Evolutionary conservation across 1,284 basidiomycete genomes (phyloP).

Genomic region (Microbotryum lychnidis-dioicae): DNA sequence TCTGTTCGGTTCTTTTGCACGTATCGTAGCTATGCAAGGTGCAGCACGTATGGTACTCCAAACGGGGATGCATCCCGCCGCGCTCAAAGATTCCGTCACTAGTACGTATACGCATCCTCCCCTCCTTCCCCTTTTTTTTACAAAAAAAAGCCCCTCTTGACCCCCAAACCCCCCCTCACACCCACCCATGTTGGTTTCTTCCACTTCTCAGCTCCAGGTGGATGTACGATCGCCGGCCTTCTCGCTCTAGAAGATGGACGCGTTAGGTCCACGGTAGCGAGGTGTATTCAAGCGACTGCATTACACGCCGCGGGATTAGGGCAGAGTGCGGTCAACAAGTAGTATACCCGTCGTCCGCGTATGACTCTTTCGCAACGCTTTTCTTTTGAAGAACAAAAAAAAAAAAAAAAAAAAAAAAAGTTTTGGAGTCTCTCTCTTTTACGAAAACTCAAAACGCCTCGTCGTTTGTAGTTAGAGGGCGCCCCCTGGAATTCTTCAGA

Average conservation of each 20-base stretch:
- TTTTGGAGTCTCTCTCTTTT: too few relatives aligned
- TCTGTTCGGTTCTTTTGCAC: background rate
- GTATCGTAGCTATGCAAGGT: conserved; percentile 73
- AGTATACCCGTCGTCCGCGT: too few relatives aligned
- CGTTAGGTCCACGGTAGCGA: conserved; percentile 88
- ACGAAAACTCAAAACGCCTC: too few relatives aligned
- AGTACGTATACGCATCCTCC: conserved; percentile 50
- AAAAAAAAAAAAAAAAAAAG: too few relatives aligned
- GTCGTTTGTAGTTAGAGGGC: too few relatives aligned
- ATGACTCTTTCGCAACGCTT: too few relatives aligned
- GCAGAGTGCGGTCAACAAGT: conserved; percentile 37
- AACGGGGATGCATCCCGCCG: conserved; percentile 80
- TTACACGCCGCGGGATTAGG: conserved; percentile 75
- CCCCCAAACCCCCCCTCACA: background rate
- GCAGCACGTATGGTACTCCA: conserved; percentile 93
- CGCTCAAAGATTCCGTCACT: conserved; percentile 95
- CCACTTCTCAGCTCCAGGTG: conserved; percentile 69
- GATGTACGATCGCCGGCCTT: conserved; percentile 95
- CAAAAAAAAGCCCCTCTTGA: background rate
- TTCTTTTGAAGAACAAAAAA: too few relatives aligned
- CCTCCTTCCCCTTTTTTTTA: background rate
- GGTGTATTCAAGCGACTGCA: conserved; percentile 88
- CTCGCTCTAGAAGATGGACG: conserved; percentile 90
- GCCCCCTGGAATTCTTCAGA: too few relatives aligned
- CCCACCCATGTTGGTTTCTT: background rate